Evolutionary conservation across 768 basidiomycete species (phyloP), one percentile per base, ranked within the genome.

Genomic region (Guyanaporus albipodus): DNA sequence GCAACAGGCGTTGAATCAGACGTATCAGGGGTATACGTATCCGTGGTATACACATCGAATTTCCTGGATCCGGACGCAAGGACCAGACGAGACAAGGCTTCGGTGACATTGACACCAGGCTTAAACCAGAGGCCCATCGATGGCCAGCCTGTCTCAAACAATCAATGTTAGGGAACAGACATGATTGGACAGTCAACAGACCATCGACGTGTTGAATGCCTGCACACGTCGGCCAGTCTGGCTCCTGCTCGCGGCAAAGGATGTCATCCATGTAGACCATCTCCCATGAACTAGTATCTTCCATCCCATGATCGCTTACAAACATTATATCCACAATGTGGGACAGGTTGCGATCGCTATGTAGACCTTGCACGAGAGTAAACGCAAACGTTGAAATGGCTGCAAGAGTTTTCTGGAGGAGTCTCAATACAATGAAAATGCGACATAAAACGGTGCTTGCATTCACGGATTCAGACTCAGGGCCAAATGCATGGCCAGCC

Each of bases 251-350:
- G 23, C 26, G 39, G n/a, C 59, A 58, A 14, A 59, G 38, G 34
- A 58, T 46, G 32, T 61, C 87, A 59, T 93, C 89, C 54, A 94
- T 75, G 62, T 83, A 90, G 18, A 94, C 70, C 33, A 77, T 72
- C 41, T 85, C 78, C 3, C 83, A 83, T 52, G 87, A 76, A 55
- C 79, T 81, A 6, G 89, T 93, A 56, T 88, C 87, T 9, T 84
- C 83, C 87, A 91, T 92, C 9, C 88, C 88, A 54, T 90, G 85
- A 61, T 90, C 87, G 56, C 83, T 86, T 49, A 94, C 90, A 53
- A 93, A 89, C 18, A 94, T 73, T 41, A 94, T 71, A 63, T 94
- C 87, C 11, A 92, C 83, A 8, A 92, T 85, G 39, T 85, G 77
- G 0, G 79, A 81, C 28, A 94, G 72, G 58, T 92, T 89, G 7